Conservation (phyloP, 164 flowering plant species). For the Sextonia rubra region DNA sequence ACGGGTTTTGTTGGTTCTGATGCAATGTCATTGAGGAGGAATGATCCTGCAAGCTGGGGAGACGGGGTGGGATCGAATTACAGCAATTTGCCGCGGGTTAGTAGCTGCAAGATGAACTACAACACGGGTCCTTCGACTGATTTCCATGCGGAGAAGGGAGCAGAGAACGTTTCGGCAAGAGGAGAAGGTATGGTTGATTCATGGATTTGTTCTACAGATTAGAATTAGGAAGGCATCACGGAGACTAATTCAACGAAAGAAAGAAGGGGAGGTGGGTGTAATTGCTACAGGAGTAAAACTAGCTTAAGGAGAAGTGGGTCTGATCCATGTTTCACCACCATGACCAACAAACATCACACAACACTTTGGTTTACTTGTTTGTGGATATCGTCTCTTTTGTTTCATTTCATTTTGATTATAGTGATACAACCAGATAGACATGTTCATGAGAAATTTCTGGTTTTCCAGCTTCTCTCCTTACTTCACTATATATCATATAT, state of each 20-base stretch:
- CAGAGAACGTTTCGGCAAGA: conserved; percentile 39
- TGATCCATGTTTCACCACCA: not conserved
- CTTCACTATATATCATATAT: not conserved
- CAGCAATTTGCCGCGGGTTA: conserved; percentile 6
- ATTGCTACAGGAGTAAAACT: not conserved
- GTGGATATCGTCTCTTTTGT: conserved; percentile 11
- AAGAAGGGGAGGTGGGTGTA: not conserved
- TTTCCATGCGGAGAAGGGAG: conserved; percentile 33
- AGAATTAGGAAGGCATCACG: not conserved
- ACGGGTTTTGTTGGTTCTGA: conserved; percentile 16
- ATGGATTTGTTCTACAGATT: conserved; percentile 58
- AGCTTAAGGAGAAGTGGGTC: not conserved
- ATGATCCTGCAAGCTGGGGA: conserved; percentile 13
- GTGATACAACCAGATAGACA: conserved; percentile 7
- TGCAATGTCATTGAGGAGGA: conserved; percentile 1
- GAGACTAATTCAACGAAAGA: not conserved
- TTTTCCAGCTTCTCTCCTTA: not conserved
- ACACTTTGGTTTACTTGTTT: conserved; percentile 9
- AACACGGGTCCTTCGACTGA: conserved; percentile 27
- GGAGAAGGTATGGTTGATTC: conserved; percentile 57
- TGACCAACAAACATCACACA: not conserved
- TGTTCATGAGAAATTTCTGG: conserved; percentile 16
- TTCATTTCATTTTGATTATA: conserved; percentile 11
- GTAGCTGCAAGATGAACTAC: conserved; percentile 33
- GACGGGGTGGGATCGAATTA: conserved; percentile 21